Evolutionary conservation across 2,329 filamentous ascomycete species (phyloP), one percentile per base, ranked within the genome.

Genomic region (Colletotrichum sp.): DNA sequence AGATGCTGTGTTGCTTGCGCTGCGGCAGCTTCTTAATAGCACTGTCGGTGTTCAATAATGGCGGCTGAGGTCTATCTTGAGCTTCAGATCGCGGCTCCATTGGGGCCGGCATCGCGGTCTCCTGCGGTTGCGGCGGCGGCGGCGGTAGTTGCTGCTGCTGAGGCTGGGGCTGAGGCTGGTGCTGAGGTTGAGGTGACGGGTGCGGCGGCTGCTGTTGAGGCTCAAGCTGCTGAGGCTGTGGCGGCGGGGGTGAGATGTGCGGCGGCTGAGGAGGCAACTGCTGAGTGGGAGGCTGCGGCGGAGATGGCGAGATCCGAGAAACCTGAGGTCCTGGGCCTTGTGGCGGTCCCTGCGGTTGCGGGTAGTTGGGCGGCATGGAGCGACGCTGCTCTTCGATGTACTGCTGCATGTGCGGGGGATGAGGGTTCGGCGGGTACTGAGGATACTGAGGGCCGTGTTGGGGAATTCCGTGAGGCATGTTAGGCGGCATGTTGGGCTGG

Each of bases 1-100:
- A 98, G 75, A 99, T 98, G 83, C 96, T 98, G 82, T 96, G 94
- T 26, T 94, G 93, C 83, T 96, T 96, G 38, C 94, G 93, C 80
- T 93, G 94, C 3, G 94, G 93, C 77, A 94, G 86, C 78, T 90
- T 92, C 83, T 91, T 91, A 77, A 92, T 89, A 21, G 86, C 86
- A 43, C 84, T 84, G 64, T 87, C 87, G 7, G 87, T 91, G 78
- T 90, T 90, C 68, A 90, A 81, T 58, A 89, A 79, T 10, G 85
- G 89, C 38, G 86, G 85, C 74, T 87, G 84, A 5, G 85, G 84
- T 43, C 87, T 84, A 18, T 89, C 86, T 26, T 87, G 84, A 12
- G 87, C 85, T n/a, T 91, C 89, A 10, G 82, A 80, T 78, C 74
- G 71, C 10, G 85, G 85, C 77, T 89, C 89, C 71, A 88, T 83